These are phyloP conservation scores for Podaxis carcinomalis DNA, from an alignment of 768 basidiomycete genomes.

Conservation along the genomic window DNA sequence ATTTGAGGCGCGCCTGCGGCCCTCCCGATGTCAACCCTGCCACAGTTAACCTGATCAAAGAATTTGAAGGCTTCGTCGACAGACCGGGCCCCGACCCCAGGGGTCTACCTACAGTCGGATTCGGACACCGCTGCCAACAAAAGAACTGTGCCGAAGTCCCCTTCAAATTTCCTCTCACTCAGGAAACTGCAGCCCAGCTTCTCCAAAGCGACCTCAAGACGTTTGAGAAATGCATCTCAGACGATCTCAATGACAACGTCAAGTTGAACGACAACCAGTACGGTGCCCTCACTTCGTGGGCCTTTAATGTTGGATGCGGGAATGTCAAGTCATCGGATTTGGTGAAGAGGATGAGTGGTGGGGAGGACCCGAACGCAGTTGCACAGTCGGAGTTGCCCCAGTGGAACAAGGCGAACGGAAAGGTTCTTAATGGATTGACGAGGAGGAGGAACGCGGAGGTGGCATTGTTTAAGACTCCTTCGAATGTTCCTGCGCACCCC, in stretches of 20 bases:
- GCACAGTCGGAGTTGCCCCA: background rate
- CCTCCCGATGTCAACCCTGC: background rate
- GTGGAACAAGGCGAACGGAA: constrained; percentile 18
- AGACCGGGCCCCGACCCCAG: background rate
- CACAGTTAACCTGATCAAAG: background rate
- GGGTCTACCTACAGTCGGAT: background rate
- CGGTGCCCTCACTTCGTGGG: constrained; percentile 25
- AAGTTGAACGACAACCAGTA: constrained; percentile 15
- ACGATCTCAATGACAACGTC: constrained; percentile 20
- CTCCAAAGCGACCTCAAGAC: constrained; percentile 22
- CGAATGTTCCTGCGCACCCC: constrained; percentile 24
- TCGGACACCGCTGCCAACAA: constrained; percentile 9
- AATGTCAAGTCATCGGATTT: constrained; percentile 22
- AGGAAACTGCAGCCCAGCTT: constrained; percentile 11
- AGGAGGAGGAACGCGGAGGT: constrained; percentile 24
- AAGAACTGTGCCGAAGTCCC: constrained; percentile 27
- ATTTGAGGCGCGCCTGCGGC: background rate
- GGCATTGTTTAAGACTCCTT: constrained; percentile 25
- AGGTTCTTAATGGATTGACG: constrained; percentile 22
- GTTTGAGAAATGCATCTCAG: constrained; percentile 21
- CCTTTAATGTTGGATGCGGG: constrained; percentile 28
- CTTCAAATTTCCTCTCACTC: constrained; percentile 28
- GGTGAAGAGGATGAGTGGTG: constrained; percentile 24
- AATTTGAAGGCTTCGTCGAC: background rate
- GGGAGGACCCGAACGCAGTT: constrained; percentile 22